These are phyloP conservation scores for Hygrophila difformis DNA, from an alignment of 257 asterid genomes.

Conservation along the genomic window DNA sequence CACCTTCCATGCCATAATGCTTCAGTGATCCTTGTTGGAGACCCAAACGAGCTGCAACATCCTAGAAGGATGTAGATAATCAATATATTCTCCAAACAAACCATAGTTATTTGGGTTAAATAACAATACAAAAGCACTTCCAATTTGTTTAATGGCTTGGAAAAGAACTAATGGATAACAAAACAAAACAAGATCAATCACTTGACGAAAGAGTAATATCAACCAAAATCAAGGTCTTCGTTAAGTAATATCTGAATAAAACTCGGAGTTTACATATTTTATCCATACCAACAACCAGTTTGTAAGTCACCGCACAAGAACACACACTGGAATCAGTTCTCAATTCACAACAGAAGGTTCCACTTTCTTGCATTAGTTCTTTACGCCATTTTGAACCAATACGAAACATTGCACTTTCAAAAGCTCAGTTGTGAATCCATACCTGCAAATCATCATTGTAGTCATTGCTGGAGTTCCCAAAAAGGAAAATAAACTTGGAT, in stretches of 20 bases:
- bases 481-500: slow-evolving; percentile 64
- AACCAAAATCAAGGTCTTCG: neutral
- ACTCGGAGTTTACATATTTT: neutral
- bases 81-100: slow-evolving; percentile 15
- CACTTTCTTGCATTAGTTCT: neutral
- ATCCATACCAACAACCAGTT: slow-evolving; percentile 13
- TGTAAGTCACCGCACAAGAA: slow-evolving; percentile 2
- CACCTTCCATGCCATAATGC: slow-evolving; percentile 67
- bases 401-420: neutral
- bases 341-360: slow-evolving; percentile 3
- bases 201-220: too few relatives aligned
- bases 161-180: slow-evolving; percentile 3
- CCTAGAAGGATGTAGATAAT: slow-evolving; percentile 34
- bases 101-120: slow-evolving; percentile 8
- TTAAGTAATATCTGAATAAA: slow-evolving; percentile 2
- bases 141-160: slow-evolving; percentile 6
- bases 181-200: slow-evolving; percentile 12
- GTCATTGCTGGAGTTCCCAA: slow-evolving; percentile 75
- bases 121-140: neutral
- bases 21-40: slow-evolving; percentile 64
- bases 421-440: slow-evolving; percentile 11
- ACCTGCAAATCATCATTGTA: slow-evolving; percentile 83
- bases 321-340: slow-evolving; percentile 4
- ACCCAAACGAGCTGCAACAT: slow-evolving; percentile 61
- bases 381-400: neutral